phyloP scores from a whole-genome alignment of 2,329 filamentous ascomycete genomes.

The Lojkania enalia region DNA sequence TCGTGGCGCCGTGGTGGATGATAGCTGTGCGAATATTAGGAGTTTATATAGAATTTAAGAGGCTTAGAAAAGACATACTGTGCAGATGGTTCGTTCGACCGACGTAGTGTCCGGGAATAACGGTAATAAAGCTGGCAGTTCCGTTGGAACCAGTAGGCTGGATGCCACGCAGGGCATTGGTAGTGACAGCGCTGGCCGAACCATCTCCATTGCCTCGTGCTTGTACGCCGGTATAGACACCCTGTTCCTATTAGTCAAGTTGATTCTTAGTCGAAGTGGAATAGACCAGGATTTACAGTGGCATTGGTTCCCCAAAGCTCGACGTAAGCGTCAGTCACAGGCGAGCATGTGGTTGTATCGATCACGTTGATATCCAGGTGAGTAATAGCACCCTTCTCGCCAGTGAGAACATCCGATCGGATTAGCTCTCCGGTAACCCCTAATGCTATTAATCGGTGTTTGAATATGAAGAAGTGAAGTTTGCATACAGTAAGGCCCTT shows the following conservation, averaged over 20 bases:
- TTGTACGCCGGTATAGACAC: conserved; percentile 54
- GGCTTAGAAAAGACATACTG: conserved; percentile 21
- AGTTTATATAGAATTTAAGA: neutral
- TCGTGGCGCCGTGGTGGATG: conserved; percentile 44
- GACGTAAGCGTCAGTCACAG: conserved; percentile 53
- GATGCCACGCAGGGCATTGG: conserved; percentile 53
- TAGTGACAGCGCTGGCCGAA: conserved; percentile 26
- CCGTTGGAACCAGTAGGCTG: conserved; percentile 53
- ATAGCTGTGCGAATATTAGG: conserved; percentile 20
- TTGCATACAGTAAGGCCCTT: conserved; percentile 40
- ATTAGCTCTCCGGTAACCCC: conserved; percentile 56
- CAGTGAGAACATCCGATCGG: conserved; percentile 54
- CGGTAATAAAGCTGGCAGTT: conserved; percentile 54
- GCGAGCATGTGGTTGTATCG: conserved; percentile 57
- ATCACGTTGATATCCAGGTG: conserved; percentile 59
- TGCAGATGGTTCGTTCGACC: conserved; percentile 39
- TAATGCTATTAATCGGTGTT: conserved; percentile 4
- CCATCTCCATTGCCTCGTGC: conserved; percentile 41
- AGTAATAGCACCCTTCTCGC: conserved; percentile 53
- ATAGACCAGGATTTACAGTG: conserved; percentile 26
- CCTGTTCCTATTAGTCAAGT: conserved; percentile 24
- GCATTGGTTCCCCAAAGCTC: conserved; percentile 54
- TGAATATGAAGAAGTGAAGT: neutral
- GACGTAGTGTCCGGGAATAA: conserved; percentile 50
- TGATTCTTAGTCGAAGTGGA: neutral